These are phyloP conservation scores for Podospora bellae-mahoneyi DNA, from an alignment of 495 filamentous ascomycete species.

Conservation along the genomic window DNA sequence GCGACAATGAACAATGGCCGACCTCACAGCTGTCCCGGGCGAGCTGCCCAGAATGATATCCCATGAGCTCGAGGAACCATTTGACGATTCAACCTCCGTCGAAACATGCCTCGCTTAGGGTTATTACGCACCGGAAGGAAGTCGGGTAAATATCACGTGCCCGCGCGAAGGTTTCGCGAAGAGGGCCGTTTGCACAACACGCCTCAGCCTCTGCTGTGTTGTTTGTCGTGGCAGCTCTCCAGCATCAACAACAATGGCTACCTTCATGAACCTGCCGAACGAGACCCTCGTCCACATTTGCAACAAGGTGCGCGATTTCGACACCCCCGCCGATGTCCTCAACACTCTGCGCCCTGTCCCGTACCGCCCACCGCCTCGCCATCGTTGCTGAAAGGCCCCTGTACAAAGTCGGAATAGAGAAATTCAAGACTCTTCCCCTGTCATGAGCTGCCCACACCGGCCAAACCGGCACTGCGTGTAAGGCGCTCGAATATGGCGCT, in stretches of 20 bases:
- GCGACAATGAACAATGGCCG: no score
- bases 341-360: not conserved
- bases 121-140: not conserved
- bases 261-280: conserved; percentile 5
- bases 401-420: not conserved
- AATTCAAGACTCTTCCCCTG: not conserved
- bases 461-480: no score
- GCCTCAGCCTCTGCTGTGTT: not conserved
- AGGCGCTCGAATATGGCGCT: no score
- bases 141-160: not conserved
- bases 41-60: no score
- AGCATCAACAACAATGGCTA: not conserved
- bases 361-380: not conserved
- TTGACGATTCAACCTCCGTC: no score
- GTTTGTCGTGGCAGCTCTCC: not conserved
- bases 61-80: no score
- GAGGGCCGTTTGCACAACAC: not conserved
- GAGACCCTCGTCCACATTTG: conserved; percentile 9
- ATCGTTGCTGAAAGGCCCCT: not conserved
- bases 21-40: no score
- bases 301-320: not conserved
- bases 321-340: not conserved
- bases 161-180: not conserved
- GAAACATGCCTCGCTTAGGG: no score
- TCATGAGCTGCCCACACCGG: no score